Base-by-base conservation (phyloP, 495 filamentous ascomycete genomes). In the Xylaria palmicola region DNA sequence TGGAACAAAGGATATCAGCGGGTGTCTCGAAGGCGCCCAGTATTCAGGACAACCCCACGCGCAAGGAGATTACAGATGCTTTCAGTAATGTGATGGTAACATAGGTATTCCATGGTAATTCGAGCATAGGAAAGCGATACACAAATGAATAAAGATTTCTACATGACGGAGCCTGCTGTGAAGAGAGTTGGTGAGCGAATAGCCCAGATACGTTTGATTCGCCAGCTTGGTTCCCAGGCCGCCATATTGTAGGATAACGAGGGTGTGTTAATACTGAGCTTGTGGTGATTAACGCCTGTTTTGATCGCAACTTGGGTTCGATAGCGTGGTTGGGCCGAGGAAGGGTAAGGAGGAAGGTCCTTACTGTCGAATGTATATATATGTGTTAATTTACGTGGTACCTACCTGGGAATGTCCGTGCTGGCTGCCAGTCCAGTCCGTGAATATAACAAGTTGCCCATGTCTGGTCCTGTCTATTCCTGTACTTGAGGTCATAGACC, bases 1-100 rank as follows among this genome's bases (percentile, higher is more conserved):
- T 98, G 91, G 89, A 94, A 69, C 90, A 93, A 66, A 80, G 85
- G 60, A 74, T 97, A 48, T 79, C 86, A 22, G 56, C 62, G 24
- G 82, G 82, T 2, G 59, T 79, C 37, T 79, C 79, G 34, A 83
- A 74, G 39, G 48, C 45, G 22, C 68, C 68, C 9, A 75, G 81
- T 27, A 62, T 64, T 15, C 59, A 60, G 9, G 64, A 67, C n/a
- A 54, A 60, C 0, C 77, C 77, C 8, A 77, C 74, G 4, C 70
- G 65, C 29, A 64, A 63, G 15, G 78, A 82, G 50, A 82, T 80
- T 45, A 74, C 77, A 6, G 75, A 82, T 56, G 64, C 74, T 43
- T 82, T 81, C 60, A 71, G 76, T 65, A 81, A 75, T 59, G 67
- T 82, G 44, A 75, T 82, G 78, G 79, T 82, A n/a, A 68, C 70